Evolutionary conservation across 2,329 filamentous ascomycete genomes (phyloP), one percentile per base, ranked within the genome.

Genomic region (Arthrobotrys pseudoclavata): DNA sequence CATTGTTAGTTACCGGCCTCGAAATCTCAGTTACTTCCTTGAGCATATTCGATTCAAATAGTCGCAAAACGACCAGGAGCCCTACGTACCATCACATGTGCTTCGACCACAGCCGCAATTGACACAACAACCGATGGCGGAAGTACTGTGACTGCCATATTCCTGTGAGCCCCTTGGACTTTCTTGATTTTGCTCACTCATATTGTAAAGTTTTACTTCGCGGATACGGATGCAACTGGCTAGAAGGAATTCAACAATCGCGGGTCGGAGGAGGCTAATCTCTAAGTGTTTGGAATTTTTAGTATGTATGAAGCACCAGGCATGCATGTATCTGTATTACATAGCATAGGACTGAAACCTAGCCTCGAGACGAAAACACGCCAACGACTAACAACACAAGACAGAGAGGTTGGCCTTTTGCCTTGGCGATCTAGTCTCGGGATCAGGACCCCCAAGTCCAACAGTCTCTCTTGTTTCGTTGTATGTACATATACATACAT

Each of bases 41-140:
- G 13, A n/a, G 37, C 37, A 15, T 1, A 42, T 42, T 42, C 15
- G 34, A 40, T 40, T 42, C 12, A 5, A n/a, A 42, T 15, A 15
- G 15, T 42, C 15, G 9, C 37, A 42, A n/a, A 42, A 24, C 4
- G 3, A 42, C 3, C 1, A 60, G 10, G 18, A 45, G 10, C 31
- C n/a, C n/a, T 1, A 47, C 31, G 3, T 57, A 60, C 64, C 64
- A 47, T 69, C 64, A 34, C 64, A 69, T 9, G 48, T 50, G 20
- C 37, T 60, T 40, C 34, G 48, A 7, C 50, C 50, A n/a, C 64
- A 24, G 12, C 48, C 64, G 22, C 64, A 69, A 48, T 57, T 50
- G 34, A 67, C 63, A n/a, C 63, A 67, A 37, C 63, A 67, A 2
- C 63, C 48, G 22, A 50, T 67, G 31, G 24, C 18, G 18, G 47